Base-by-base conservation (phyloP, 2,329 filamentous ascomycete genomes). In the Bipolaris bicolor region DNA sequence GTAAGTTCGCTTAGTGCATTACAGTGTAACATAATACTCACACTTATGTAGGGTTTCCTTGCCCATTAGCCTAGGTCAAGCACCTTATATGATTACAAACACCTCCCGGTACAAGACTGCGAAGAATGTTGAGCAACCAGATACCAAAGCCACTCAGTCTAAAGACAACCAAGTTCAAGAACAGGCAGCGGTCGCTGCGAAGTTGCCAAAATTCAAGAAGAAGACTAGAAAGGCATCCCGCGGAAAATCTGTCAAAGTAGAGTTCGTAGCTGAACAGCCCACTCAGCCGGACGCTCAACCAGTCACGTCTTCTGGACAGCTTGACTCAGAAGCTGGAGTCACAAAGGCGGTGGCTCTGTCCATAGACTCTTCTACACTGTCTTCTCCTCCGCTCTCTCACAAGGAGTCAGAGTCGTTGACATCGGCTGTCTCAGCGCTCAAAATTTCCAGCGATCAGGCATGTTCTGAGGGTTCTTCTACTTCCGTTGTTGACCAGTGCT, bases 401-500 rank as follows among this genome's bases (percentile, higher is more conserved):
- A 15, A 13, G 20, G 20, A 24, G 15, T 20, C 18, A 7, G 13
- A 10, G 10, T 16, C 6, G 5, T 16, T 39, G 36, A 20, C 5
- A 11, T 24, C 40, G 24, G 26, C 10, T 13, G 7, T 11, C 40
- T 43, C 40, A 7, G 7, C 11, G 15, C 36, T 10, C 3, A 6
- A 16, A 18, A 2, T n/a, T 3, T 29, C 26, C 4, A 33, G n/a
- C 5, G 26, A 11, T 4, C 10, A n/a, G n/a, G 2, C 26, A 29
- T 16, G 3, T 15, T n/a, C 16, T 33, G 43, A 31, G 7, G 15
- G 16, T 29, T 45, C 26, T 13, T 18, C 43, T 1, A 16, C n/a
- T 18, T 24, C 29, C 18, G 11, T 36, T 11, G 24, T 58, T 6
- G 18, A 60, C 7, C 58, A 61, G 33, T 5, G n/a, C 48, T 3